Evolutionary conservation across 768 basidiomycete species (phyloP), one percentile per base, ranked within the genome.

Genomic region (Tubosaeta sp.): DNA sequence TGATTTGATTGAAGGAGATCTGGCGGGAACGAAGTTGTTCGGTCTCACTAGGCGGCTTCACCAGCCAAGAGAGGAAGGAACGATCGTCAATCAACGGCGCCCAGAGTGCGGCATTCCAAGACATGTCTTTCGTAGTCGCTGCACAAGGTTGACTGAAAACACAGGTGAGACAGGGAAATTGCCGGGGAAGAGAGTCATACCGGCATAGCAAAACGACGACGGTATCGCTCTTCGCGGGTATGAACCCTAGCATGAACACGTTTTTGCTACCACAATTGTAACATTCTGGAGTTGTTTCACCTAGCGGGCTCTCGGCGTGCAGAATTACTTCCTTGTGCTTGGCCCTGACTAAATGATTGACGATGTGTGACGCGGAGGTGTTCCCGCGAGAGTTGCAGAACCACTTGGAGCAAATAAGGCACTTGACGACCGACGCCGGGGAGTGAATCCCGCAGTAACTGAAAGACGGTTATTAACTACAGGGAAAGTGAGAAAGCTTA

Each of bases 241-340:
- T 99, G 64, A 99, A 99, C 4, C 97, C 97, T 16, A 99, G 82
- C 90, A 97, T 94, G 66, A 99, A 99, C 12, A 98, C 97, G 65
- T 99, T 99, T 74, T 97, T 97, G 76, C 91, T 95, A 14, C 97
- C 97, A 65, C 97, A 99, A 64, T 94, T 95, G 76, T 99, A 99
- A 69, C 97, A 99, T 73, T 99, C 97, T 0, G 97, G 97, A 0
- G 91, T 90, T 1, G 97, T 98, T 72, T 98, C 97, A 2, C 97
- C 97, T 4, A 99, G 77, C 2, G 95, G 92, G 53, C 89, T 88
- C 62, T 98, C 95, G 46, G 90, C 88, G 65, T 99, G 97, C 29
- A 99, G 74, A 55, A 95, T 91, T 56, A 99, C 95, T 66, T 99
- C 97, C 74, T 97, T 97, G 75, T 99, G 97, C 73, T 97, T 97